phyloP scores from a whole-genome alignment of 176 grass and related monocot genomes.

The Tillandsia leiboldiana region DNA sequence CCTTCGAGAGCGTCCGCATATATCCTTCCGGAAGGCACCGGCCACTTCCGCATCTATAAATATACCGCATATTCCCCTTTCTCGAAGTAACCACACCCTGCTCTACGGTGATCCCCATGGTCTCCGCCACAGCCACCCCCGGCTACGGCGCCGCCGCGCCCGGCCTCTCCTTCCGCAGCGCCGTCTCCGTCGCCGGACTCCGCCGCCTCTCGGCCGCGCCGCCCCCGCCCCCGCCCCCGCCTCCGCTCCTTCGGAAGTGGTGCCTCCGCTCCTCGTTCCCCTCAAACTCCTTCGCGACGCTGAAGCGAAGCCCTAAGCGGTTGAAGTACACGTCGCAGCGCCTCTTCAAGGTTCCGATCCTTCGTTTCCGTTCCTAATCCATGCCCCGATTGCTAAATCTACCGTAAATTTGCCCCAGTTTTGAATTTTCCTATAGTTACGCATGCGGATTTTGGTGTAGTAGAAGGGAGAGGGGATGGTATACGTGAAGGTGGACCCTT shows the following conservation, averaged over 20 bases:
- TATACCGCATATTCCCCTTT: too few relatives aligned
- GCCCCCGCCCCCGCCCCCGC: not conserved
- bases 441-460: not conserved
- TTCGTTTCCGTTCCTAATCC: not conserved
- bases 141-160: not conserved
- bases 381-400: not conserved
- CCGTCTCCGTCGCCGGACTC: slow-evolving; percentile 12
- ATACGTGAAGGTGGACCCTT: slow-evolving; percentile 59
- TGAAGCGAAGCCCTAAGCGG: slow-evolving; percentile 83
- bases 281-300: slow-evolving; percentile 27
- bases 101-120: not conserved
- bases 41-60: too few relatives aligned
- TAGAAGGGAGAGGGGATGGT: slow-evolving; percentile 69
- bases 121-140: not conserved
- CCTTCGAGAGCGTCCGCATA: too few relatives aligned
- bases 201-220: not conserved
- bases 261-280: slow-evolving; percentile 13
- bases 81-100: too few relatives aligned
- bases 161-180: slow-evolving; percentile 21
- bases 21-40: too few relatives aligned
- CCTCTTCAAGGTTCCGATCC: slow-evolving; percentile 50
- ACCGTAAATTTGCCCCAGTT: not conserved
- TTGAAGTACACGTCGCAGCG: slow-evolving; percentile 71
- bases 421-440: slow-evolving; percentile 1
- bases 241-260: not conserved